These are phyloP conservation scores for Chloridella minuta DNA, from an alignment of 352 stramenopile genomes.

Conservation along the genomic window DNA sequence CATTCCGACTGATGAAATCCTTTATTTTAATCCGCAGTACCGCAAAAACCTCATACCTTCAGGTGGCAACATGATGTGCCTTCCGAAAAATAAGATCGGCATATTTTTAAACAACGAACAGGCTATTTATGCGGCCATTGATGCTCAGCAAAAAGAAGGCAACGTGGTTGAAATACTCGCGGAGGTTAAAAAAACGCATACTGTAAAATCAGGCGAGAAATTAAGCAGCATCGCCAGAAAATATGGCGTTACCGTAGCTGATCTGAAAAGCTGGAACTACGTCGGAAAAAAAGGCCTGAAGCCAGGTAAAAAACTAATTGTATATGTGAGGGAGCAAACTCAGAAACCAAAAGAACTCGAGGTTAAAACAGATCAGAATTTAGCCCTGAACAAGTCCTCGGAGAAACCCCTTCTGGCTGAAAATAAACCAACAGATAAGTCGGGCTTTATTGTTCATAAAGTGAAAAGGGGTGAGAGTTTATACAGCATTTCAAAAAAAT, in stretches of 20 bases:
- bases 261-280: neutral
- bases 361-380: neutral
- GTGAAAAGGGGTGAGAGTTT: neutral
- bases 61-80: neutral
- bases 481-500: neutral
- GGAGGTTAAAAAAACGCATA: neutral
- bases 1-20: neutral
- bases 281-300: neutral
- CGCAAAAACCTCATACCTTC: neutral
- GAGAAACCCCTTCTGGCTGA: neutral
- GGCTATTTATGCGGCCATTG: neutral
- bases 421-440: neutral
- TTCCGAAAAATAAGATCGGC: neutral
- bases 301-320: neutral
- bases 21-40: neutral
- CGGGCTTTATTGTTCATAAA: neutral
- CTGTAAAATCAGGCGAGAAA: neutral
- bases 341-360: neutral
- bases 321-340: neutral
- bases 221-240: neutral
- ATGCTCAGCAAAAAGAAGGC: neutral
- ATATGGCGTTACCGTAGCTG: neutral
- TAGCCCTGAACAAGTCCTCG: neutral
- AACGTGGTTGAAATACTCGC: neutral
- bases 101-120: neutral